Conservation (phyloP, 805 yeast species). For the Ogataea dorogensis region DNA sequence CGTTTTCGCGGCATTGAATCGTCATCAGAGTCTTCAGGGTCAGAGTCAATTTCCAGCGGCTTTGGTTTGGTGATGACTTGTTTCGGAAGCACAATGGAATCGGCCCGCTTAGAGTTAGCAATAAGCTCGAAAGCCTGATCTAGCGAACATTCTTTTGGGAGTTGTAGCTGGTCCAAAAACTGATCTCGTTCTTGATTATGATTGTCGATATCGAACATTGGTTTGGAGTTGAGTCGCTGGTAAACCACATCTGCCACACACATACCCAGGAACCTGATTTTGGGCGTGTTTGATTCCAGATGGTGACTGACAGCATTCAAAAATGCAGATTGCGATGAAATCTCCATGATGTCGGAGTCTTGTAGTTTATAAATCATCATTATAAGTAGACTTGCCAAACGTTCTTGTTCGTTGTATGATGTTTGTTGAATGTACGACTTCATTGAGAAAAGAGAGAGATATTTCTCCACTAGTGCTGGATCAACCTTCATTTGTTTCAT, state of each 20-base stretch:
- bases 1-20: constrained; percentile 40
- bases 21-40: constrained; percentile 46
- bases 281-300: constrained; percentile 46
- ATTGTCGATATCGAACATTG: constrained; percentile 30
- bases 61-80: not conserved
- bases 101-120: not conserved
- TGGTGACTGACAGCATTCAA: constrained; percentile 52
- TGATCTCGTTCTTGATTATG: constrained; percentile 21
- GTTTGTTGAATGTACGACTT: constrained; percentile 29
- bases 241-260: constrained; percentile 53
- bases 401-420: constrained; percentile 44
- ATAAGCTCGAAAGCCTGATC: constrained; percentile 12
- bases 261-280: constrained; percentile 54
- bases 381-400: constrained; percentile 47
- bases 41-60: constrained; percentile 23
- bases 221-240: constrained; percentile 30
- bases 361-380: constrained; percentile 32
- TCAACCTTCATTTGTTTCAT: not conserved
- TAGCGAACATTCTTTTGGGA: not conserved
- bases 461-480: not conserved
- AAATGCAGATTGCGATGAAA: constrained; percentile 41
- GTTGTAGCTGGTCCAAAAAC: constrained; percentile 9
- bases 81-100: not conserved
- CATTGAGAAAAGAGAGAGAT: constrained; percentile 24
- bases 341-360: constrained; percentile 21